Conservation (phyloP, 2,329 filamentous ascomycete genomes). For the Colletotrichum cuscutae region DNA sequence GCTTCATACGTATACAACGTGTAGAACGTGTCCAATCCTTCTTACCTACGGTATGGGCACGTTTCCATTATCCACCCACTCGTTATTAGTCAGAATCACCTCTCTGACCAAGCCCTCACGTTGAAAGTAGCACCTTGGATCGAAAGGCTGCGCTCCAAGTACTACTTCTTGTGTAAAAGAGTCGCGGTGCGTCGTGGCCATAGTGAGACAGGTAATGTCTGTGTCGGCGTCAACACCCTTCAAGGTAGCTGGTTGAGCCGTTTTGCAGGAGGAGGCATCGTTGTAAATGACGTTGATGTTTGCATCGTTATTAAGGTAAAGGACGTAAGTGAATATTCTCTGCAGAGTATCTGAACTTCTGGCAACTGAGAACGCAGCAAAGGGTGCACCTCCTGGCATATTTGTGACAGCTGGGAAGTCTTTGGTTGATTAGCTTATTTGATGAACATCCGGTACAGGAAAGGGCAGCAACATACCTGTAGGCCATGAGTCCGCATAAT, state of each 20-base stretch:
- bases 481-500: constrained; percentile 8
- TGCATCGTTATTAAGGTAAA: neutral
- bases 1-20: neutral
- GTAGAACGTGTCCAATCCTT: neutral
- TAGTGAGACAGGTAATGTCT: constrained; percentile 19
- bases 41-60: neutral
- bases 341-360: neutral
- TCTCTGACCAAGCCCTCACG: neutral
- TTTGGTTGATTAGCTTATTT: neutral
- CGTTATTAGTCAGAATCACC: neutral
- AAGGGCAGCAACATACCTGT: neutral
- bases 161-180: neutral
- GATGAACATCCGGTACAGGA: neutral
- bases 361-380: constrained; percentile 13
- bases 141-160: neutral
- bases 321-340: constrained; percentile 1
- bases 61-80: neutral
- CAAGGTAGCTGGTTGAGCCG: neutral
- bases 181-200: neutral
- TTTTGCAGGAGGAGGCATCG: neutral
- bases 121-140: constrained; percentile 8
- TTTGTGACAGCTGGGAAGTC: neutral
- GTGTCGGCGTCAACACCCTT: constrained; percentile 6
- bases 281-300: constrained; percentile 13
- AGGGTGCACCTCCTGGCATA: neutral